Base-by-base conservation (phyloP, 768 basidiomycete species). In the Mycena haematopus region DNA sequence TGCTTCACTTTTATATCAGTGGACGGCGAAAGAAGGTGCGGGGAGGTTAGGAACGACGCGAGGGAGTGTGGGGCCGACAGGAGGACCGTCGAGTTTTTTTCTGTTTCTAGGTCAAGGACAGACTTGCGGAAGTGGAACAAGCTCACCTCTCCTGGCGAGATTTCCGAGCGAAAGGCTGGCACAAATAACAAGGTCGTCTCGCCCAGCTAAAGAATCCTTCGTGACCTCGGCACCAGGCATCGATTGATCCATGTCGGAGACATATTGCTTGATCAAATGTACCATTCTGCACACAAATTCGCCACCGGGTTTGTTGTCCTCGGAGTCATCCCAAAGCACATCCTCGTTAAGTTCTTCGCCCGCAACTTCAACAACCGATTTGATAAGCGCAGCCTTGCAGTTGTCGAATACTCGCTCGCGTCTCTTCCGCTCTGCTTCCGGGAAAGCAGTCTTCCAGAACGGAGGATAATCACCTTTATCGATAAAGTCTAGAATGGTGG, bases 1-100 rank as follows among this genome's bases (percentile, higher is more conserved):
- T 98, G 95, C 73, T 96, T 93, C 63, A 96, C 79, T 73, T 95
- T 92, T 72, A 93, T 80, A 70, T 93, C 90, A 10, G 83, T 80
- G 40, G 75, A 72, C 17, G 81, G 77, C 13, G 81, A 80, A 42
- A 93, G 80, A n/a, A 88, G 74, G 58, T 77, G 75, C 19, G 74
- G 73, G 6, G 89, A 89, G 9, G 83, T 78, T 49, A 93, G 76
- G 15, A 90, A 70, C 9, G 83, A 79, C 17, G 86, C 87, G 15
- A 96, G 78, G 40, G 84, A 82, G 55, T 87, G 82, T 6, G 88
- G 90, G 3, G 91, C 75, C 6, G 86, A 84, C 45, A 90, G 76
- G 19, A 96, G 81, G 9, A 87, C 78, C 7, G 76, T 77, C 6
- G 89, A 85, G 68, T 84, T 82, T 61, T 82, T 77, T 68, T 86